Conservation (phyloP, 208 protist species). For the Angomonas ambiguus region DNA sequence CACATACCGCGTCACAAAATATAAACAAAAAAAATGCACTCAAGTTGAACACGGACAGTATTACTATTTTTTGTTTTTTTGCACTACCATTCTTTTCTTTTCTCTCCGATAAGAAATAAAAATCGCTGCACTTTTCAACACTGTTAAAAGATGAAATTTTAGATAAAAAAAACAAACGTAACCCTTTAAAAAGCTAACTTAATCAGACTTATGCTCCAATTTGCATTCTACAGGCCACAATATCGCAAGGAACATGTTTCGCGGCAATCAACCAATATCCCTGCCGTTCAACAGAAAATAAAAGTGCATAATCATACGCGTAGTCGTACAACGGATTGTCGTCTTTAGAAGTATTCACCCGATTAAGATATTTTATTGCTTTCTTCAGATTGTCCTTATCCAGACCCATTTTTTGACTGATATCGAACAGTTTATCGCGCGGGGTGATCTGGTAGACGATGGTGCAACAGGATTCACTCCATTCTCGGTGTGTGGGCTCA, state of each 20-base stretch:
- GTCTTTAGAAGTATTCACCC: conserved; percentile 42
- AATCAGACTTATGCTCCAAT: neutral
- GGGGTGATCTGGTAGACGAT: conserved; percentile 88
- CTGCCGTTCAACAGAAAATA: conserved; percentile 80
- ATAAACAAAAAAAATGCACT: no score
- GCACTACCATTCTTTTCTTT: neutral
- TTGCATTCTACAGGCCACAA: conserved; percentile 74
- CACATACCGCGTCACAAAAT: neutral
- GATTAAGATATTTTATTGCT: conserved; percentile 71
- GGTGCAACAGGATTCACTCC: conserved; percentile 72
- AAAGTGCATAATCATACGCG: conserved; percentile 78
- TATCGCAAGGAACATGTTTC: conserved; percentile 86
- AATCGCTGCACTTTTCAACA: neutral
- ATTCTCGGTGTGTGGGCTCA: conserved; percentile 29
- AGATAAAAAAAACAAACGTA: conserved; percentile 5
- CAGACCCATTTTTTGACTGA: conserved; percentile 58
- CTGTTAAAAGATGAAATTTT: neutral
- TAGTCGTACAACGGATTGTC: conserved; percentile 82
- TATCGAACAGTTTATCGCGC: conserved; percentile 86
- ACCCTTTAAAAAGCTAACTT: neutral
- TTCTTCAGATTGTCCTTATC: conserved; percentile 72
- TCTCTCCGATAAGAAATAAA: neutral
- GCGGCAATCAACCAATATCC: conserved; percentile 85
- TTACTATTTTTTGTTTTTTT: neutral
- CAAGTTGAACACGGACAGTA: neutral